Evolutionary conservation across 1,139 yeast species (phyloP).

Genomic region (Protomyces arabidopsidicola): DNA sequence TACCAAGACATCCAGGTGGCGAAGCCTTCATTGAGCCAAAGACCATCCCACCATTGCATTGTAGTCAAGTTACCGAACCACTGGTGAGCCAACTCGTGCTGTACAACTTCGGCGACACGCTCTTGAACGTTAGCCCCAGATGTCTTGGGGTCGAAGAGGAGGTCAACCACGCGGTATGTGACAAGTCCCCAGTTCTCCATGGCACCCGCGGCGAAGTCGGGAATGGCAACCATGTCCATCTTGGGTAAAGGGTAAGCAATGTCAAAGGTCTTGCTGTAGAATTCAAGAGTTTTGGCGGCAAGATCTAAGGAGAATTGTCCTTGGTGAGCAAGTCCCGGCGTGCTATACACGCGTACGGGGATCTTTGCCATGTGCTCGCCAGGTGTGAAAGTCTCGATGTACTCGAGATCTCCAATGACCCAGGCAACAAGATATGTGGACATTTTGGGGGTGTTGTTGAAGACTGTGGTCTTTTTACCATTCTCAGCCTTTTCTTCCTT

Average conservation of each 20-base stretch:
- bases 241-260: constrained; percentile 75
- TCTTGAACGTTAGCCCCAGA: constrained; percentile 65
- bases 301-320: constrained; percentile 67
- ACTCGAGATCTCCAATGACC: constrained; percentile 73
- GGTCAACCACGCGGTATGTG: constrained; percentile 74
- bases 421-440: constrained; percentile 74
- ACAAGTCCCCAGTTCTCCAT: constrained; percentile 92
- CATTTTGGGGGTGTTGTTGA: constrained; percentile 68
- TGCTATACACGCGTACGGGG: constrained; percentile 77
- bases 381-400: constrained; percentile 55
- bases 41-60: constrained; percentile 94
- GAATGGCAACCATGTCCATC: constrained; percentile 77
- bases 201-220: constrained; percentile 79
- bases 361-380: constrained; percentile 49
- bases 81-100: constrained; percentile 88
- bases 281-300: constrained; percentile 69
- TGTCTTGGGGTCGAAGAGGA: constrained; percentile 61
- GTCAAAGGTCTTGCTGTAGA: constrained; percentile 66
- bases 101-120: constrained; percentile 81
- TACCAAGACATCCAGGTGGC: constrained; percentile 82
- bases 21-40: constrained; percentile 88
- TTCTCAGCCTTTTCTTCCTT: constrained; percentile 39
- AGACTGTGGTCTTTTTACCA: constrained; percentile 53
- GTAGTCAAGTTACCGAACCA: constrained; percentile 92
- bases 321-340: constrained; percentile 62